Evolutionary conservation across 1,284 basidiomycete species (phyloP), one percentile per base, ranked within the genome.

Genomic region (Melampsora larici-populina): DNA sequence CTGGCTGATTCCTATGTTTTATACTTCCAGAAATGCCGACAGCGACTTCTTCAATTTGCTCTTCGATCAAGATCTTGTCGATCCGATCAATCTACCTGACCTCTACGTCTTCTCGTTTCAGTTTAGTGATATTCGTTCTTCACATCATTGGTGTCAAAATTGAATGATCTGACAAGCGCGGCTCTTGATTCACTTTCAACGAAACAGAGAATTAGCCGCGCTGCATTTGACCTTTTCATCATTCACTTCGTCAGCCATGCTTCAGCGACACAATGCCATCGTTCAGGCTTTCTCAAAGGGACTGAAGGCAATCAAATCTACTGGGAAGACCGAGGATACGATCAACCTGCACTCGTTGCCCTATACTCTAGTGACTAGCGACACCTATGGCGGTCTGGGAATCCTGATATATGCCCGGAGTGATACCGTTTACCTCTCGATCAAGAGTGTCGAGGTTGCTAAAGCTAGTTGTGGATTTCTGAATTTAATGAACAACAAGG

Each of bases 401-500:
- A 18, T 77, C 15, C 60, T 77, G 17, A 62, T 77, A 6, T 77
- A 77, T 36, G 74, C 74, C 11, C 26, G 74, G 31, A 77, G 68
- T 46, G 66, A 77, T 68, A 77, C 74, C 5, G 43, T 77, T 13
- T 46, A 64, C 26, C 24, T 8, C 43, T 13, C 68, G 26, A 70
- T 78, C 24, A 31, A 70, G 36, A 51, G 33, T 29, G 62, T 78
- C 49, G 36, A 63, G 46, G 55, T 60, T 49, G 36, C 75, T 7
- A 24, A 15, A 43, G 67, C 63, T 1, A 70, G 75, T 55, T 78
- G 67, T 6, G 85, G 85, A 21, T 69, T 83, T 9, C 55, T 84
- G 4, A 80, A 81, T 3, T 29, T 85, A 80, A 92, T 98, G 91
- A 93, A 93, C 15, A 98, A 98, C 86, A 99, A 99, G 85, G 94